Evolutionary conservation across 345 rosid genomes (phyloP).

Genomic region (Erucastrum elatum): DNA sequence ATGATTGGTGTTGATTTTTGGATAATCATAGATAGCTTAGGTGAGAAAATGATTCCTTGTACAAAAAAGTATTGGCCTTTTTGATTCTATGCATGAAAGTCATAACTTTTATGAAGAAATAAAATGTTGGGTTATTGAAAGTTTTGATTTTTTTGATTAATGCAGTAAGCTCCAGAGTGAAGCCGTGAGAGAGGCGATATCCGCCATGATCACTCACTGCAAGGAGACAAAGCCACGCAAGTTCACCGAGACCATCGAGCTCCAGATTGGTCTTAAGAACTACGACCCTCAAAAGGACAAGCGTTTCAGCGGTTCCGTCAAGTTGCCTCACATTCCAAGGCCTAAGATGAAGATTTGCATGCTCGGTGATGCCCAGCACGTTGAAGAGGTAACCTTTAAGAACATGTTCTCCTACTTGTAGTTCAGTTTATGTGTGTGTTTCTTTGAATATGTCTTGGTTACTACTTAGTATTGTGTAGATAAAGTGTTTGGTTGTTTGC

Average conservation of each 20-base stretch:
- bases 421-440: too few relatives aligned
- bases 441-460: too few relatives aligned
- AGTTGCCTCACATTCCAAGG: slow-evolving; percentile 89
- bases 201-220: slow-evolving; percentile 48
- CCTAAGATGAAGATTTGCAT: slow-evolving; percentile 94
- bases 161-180: slow-evolving; percentile 94
- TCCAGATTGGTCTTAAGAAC: slow-evolving; percentile 93
- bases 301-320: slow-evolving; percentile 90
- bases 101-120: background rate
- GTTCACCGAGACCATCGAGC: slow-evolving; percentile 86
- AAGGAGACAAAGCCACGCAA: slow-evolving; percentile 67
- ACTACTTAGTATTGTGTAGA: too few relatives aligned
- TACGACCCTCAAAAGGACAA: slow-evolving; percentile 96
- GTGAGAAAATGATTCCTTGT: background rate
- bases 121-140: background rate
- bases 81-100: too few relatives aligned
- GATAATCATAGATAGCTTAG: background rate
- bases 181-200: slow-evolving; percentile 78
- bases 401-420: too few relatives aligned
- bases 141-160: background rate
- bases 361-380: slow-evolving; percentile 97
- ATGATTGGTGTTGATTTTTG: background rate
- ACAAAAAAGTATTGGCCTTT: background rate
- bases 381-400: slow-evolving; percentile 64
- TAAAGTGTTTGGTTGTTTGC: too few relatives aligned